These are phyloP conservation scores for Magnusiomyces fungicola DNA, from an alignment of 1,139 yeast genomes.

Conservation along the genomic window DNA sequence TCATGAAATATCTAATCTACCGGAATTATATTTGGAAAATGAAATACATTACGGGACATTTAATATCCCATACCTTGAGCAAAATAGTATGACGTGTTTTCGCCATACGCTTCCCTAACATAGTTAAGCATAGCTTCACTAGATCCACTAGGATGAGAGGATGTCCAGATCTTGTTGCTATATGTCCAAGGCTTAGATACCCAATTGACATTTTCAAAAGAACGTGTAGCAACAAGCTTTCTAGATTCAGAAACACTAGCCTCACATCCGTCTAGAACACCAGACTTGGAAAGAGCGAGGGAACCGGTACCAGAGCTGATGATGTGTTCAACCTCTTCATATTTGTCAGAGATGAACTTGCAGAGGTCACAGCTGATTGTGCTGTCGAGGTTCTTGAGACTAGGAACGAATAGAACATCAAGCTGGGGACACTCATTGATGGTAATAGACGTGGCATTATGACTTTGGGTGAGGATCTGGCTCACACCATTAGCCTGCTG, in stretches of 20 bases:
- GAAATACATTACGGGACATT: too few relatives aligned
- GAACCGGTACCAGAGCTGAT: constrained; percentile 11
- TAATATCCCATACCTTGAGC: constrained; percentile 2
- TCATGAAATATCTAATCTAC: too few relatives aligned
- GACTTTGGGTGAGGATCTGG: neutral
- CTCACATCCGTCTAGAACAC: constrained; percentile 11
- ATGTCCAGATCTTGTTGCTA: constrained; percentile 10
- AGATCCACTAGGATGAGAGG: constrained; percentile 2
- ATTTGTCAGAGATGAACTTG: neutral
- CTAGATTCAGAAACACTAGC: constrained; percentile 2
- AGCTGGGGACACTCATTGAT: constrained; percentile 7
- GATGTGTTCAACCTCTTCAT: constrained; percentile 1
- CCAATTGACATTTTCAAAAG: constrained; percentile 8
- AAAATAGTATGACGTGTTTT: neutral
- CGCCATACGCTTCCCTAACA: constrained; percentile 4
- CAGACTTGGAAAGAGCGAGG: constrained; percentile 8
- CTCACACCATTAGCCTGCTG: neutral
- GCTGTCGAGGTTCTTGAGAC: neutral
- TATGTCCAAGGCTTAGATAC: constrained; percentile 4
- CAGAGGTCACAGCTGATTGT: neutral
- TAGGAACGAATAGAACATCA: constrained; percentile 14
- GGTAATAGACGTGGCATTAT: neutral
- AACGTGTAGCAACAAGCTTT: neutral
- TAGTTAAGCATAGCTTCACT: constrained; percentile 6
- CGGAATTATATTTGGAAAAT: too few relatives aligned